phyloP scores from a whole-genome alignment of 139 green algal genomes.

The Penium margaritaceum region DNA sequence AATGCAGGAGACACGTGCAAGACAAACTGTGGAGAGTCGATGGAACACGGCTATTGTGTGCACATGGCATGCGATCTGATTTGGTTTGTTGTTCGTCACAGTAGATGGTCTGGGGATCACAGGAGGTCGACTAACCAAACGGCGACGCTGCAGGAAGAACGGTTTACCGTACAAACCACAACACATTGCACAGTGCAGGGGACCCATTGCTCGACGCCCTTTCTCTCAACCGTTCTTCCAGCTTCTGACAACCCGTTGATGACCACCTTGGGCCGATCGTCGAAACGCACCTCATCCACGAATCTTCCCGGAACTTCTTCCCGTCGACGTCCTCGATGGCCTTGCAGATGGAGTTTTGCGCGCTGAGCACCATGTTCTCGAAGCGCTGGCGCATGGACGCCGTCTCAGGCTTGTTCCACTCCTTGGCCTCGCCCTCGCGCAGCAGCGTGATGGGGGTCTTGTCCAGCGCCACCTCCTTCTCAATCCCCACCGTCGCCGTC shows the following conservation, averaged over 20 bases:
- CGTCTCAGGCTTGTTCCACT: conserved; percentile 6
- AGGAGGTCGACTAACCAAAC: too few species aligned
- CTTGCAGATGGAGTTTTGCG: conserved; percentile 79
- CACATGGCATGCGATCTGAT: too few species aligned
- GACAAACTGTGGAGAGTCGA: too few species aligned
- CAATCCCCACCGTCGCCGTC: conserved; percentile 43
- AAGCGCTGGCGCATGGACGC: conserved; percentile 72
- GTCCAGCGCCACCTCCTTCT: conserved; percentile 50
- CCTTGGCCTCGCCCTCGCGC: neutral
- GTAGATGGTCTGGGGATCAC: too few species aligned
- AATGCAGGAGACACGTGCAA: neutral
- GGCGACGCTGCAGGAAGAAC: too few species aligned
- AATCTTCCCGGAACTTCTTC: conserved; percentile 79
- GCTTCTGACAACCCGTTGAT: neutral
- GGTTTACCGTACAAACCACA: too few species aligned
- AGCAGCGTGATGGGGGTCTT: conserved; percentile 46
- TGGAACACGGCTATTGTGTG: too few species aligned
- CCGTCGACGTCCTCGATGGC: conserved; percentile 83
- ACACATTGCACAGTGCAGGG: neutral
- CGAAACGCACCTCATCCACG: conserved; percentile 66
- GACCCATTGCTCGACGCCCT: neutral
- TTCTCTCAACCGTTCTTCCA: neutral
- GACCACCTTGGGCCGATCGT: neutral
- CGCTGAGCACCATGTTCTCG: conserved; percentile 71
- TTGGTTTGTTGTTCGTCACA: too few species aligned